Conservation (phyloP, 2,329 filamentous ascomycete genomes). For the Pseudopyrenochaeta lycopersici region DNA sequence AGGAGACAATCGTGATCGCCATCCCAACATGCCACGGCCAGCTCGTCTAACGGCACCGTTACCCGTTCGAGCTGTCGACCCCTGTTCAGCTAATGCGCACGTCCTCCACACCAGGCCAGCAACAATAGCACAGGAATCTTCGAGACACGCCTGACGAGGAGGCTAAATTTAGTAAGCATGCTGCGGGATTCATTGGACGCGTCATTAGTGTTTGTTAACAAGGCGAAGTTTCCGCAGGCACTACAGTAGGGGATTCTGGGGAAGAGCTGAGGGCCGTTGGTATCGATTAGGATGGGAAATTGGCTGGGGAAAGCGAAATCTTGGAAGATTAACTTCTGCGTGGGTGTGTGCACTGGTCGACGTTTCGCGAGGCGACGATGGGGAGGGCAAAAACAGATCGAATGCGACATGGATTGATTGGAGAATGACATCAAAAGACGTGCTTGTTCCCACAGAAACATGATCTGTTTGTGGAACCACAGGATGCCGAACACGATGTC, state of each 20-base stretch:
- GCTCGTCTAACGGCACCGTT: neutral
- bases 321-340: neutral
- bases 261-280: slow-evolving; percentile 3
- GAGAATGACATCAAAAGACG: slow-evolving; percentile 18
- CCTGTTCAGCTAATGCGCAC: neutral
- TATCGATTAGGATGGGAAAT: slow-evolving; percentile 21
- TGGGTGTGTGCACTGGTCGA: slow-evolving; percentile 6
- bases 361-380: slow-evolving; percentile 3
- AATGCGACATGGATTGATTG: neutral
- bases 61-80: neutral
- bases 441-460: slow-evolving; percentile 25
- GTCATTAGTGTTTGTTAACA: slow-evolving; percentile 16
- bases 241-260: slow-evolving; percentile 5
- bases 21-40: neutral
- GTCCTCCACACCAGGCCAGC: neutral
- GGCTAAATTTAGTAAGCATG: slow-evolving; percentile 19
- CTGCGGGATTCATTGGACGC: slow-evolving; percentile 21
- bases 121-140: slow-evolving; percentile 5
- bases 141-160: slow-evolving; percentile 17
- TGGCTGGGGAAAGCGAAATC: slow-evolving; percentile 9
- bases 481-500: slow-evolving; percentile 5
- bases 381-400: slow-evolving; percentile 2
- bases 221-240: slow-evolving; percentile 4
- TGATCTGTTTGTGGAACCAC: slow-evolving; percentile 14
- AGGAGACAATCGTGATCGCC: neutral